Evolutionary conservation across 805 yeast species (phyloP).

Genomic region (Jamesozyma gamospora): DNA sequence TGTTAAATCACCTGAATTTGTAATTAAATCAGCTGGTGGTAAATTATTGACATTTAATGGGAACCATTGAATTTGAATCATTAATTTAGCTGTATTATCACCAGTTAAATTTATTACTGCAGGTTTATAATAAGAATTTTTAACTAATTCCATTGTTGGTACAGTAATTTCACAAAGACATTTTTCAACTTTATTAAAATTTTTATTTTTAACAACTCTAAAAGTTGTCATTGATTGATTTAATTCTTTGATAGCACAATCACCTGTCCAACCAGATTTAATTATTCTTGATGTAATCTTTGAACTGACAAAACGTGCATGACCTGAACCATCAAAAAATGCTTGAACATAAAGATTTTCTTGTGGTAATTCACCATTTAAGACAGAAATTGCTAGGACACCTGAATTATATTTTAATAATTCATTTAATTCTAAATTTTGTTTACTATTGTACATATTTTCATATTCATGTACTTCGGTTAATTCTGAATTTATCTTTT

Average conservation of each 20-base stretch:
- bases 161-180: slow-evolving; percentile 52
- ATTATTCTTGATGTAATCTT: slow-evolving; percentile 31
- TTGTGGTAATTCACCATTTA: slow-evolving; percentile 46
- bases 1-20: slow-evolving; percentile 62
- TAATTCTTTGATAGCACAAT: slow-evolving; percentile 65
- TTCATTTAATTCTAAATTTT: slow-evolving; percentile 48
- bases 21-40: slow-evolving; percentile 65
- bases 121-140: slow-evolving; percentile 56
- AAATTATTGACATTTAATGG: slow-evolving; percentile 54
- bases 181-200: slow-evolving; percentile 46
- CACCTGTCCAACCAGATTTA: slow-evolving; percentile 49
- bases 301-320: slow-evolving; percentile 50
- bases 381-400: slow-evolving; percentile 57
- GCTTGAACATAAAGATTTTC: slow-evolving; percentile 61
- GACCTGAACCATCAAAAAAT: slow-evolving; percentile 66
- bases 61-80: slow-evolving; percentile 62
- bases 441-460: slow-evolving; percentile 33
- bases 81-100: slow-evolving; percentile 41
- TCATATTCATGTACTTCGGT: slow-evolving; percentile 29
- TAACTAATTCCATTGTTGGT: slow-evolving; percentile 56
- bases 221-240: slow-evolving; percentile 60
- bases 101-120: slow-evolving; percentile 47
- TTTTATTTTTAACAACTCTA: slow-evolving; percentile 48
- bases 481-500: slow-evolving; percentile 24
- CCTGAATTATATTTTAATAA: slow-evolving; percentile 59